Evolutionary conservation across 176 grass and related monocot species (phyloP).

Genomic region (Carex myosuroides): DNA sequence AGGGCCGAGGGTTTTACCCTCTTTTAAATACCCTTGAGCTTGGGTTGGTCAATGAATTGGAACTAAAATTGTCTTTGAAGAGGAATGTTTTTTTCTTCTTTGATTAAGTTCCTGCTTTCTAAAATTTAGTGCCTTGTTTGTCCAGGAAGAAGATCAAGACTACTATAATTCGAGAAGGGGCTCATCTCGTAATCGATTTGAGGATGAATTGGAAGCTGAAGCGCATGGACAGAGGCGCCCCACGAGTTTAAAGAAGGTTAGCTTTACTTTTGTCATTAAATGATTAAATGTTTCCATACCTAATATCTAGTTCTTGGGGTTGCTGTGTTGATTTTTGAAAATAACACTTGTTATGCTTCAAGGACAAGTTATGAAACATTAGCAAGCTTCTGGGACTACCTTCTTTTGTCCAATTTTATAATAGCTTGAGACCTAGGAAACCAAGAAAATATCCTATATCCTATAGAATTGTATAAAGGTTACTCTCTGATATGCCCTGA

Average conservation of each 20-base stretch:
- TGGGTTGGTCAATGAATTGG: background rate
- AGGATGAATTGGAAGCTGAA: constrained; percentile 79
- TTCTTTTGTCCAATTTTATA: background rate
- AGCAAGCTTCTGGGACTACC: background rate
- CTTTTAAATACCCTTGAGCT: no score
- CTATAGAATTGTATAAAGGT: background rate
- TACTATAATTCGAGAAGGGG: constrained; percentile 54
- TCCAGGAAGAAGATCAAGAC: constrained; percentile 81
- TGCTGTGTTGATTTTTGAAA: background rate
- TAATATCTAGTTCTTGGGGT: background rate
- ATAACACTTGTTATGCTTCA: background rate
- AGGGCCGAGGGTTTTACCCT: constrained; percentile 30
- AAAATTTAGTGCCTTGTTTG: constrained; percentile 2
- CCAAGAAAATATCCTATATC: background rate
- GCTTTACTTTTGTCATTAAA: background rate
- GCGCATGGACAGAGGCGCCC: constrained; percentile 53
- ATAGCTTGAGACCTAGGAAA: background rate
- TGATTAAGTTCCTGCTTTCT: background rate
- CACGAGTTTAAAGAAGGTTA: constrained; percentile 63
- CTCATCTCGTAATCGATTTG: constrained; percentile 51
- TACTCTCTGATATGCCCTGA: background rate
- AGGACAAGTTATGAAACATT: background rate
- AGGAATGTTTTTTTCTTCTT: background rate
- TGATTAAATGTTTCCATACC: background rate
- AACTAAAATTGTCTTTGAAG: background rate